Percentiles rank a stretch among this genome's conserved stretches.
These are phyloP conservation scores for Zoysia pacifica DNA, from an alignment of 176 grass and related monocot species.

Conservation along the genomic window DNA sequence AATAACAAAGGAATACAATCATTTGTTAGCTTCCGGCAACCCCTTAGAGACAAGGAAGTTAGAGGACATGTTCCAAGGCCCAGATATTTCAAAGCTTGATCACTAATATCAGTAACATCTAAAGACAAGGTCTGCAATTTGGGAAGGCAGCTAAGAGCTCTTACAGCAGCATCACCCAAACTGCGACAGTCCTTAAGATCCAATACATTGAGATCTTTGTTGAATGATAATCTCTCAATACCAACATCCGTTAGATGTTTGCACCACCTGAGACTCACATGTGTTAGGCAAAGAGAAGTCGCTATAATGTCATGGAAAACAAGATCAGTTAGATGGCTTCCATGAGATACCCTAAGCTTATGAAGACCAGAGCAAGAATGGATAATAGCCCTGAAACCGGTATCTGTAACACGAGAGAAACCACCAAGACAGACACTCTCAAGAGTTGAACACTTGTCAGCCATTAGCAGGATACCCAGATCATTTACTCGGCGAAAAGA, in stretches of 20 bases:
- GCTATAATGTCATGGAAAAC: slow-evolving; percentile 97
- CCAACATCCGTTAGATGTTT: slow-evolving; percentile 82
- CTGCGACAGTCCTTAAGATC: slow-evolving; percentile 87
- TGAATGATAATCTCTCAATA: slow-evolving; percentile 75
- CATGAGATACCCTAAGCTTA: slow-evolving; percentile 85
- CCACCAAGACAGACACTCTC: slow-evolving; percentile 92
- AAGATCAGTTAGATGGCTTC: slow-evolving; percentile 86
- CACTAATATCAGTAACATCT: slow-evolving; percentile 65
- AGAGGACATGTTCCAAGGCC: slow-evolving; percentile 68
- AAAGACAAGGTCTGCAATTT: slow-evolving; percentile 67
- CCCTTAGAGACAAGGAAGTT: slow-evolving; percentile 78
- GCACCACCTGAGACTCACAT: slow-evolving; percentile 92
- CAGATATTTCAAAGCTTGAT: slow-evolving; percentile 73
- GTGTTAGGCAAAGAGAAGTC: slow-evolving; percentile 92
- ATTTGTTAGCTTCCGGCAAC: slow-evolving; percentile 82
- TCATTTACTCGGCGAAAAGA: slow-evolving; percentile 83
- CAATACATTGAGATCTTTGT: slow-evolving; percentile 82
- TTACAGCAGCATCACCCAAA: slow-evolving; percentile 82
- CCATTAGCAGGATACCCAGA: slow-evolving; percentile 84
- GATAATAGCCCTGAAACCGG: slow-evolving; percentile 86
- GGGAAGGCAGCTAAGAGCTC: slow-evolving; percentile 72
- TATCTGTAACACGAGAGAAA: slow-evolving; percentile 91
- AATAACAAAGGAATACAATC: slow-evolving; percentile 68
- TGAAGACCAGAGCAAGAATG: slow-evolving; percentile 80
- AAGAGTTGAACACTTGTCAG: slow-evolving; percentile 72